Conservation (phyloP, 805 yeast species). For the Candida xiaguanensis region DNA sequence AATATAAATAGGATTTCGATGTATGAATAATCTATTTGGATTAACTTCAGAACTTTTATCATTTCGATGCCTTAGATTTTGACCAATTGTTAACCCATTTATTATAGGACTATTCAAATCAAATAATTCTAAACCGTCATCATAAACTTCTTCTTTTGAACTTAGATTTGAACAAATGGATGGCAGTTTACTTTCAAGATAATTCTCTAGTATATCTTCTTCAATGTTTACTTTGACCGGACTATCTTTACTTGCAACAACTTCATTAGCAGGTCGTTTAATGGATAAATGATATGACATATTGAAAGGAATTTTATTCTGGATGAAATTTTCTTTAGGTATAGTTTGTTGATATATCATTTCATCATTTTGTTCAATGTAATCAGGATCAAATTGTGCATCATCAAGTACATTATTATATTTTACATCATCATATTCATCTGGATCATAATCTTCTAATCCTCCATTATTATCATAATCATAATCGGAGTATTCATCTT, state of each 20-base stretch:
- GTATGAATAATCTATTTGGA: constrained; percentile 14
- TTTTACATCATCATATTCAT: constrained; percentile 14
- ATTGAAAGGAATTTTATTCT: constrained; percentile 14
- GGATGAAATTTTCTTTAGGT: not conserved
- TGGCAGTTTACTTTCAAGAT: constrained; percentile 24
- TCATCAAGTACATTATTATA: constrained; percentile 15
- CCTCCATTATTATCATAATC: constrained; percentile 42
- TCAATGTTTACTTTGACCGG: constrained; percentile 11
- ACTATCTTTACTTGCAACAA: constrained; percentile 7
- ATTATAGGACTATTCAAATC: constrained; percentile 30
- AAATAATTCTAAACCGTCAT: constrained; percentile 16
- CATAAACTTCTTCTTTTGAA: constrained; percentile 1
- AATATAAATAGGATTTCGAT: constrained; percentile 10
- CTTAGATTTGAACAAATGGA: not conserved
- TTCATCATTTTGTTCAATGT: not conserved
- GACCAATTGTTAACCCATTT: constrained; percentile 31
- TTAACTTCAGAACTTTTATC: constrained; percentile 5
- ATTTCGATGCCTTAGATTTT: constrained; percentile 19
- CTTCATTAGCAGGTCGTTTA: constrained; percentile 13
- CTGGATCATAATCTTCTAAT: constrained; percentile 17
- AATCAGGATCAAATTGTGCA: constrained; percentile 3
- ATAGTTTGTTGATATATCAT: not conserved
- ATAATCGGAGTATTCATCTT: constrained; percentile 33
- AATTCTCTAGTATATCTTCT: constrained; percentile 36
- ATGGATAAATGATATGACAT: constrained; percentile 27